phyloP scores from a whole-genome alignment of 2,329 filamentous ascomycete genomes.

The Myriosclerotinia duriaeana region DNA sequence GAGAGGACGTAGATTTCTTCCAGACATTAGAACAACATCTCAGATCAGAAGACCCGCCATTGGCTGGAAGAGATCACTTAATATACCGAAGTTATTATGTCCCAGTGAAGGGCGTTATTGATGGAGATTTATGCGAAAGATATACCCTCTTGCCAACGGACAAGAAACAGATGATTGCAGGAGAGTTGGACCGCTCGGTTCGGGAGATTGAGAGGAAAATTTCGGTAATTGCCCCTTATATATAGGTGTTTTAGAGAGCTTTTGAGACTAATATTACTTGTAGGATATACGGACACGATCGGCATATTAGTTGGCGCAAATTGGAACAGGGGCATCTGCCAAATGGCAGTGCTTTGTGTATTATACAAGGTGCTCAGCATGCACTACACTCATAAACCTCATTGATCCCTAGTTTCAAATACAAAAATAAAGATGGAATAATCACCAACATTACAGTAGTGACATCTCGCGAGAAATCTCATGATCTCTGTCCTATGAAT shows the following conservation, averaged over 20 bases:
- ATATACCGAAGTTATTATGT: slow-evolving; percentile 96
- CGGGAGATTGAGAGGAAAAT: slow-evolving; percentile 96
- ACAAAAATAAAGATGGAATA: slow-evolving; percentile 6
- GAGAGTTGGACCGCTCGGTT: slow-evolving; percentile 85
- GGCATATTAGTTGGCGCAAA: slow-evolving; percentile 45
- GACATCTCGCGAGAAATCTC: background rate
- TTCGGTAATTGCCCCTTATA: slow-evolving; percentile 51
- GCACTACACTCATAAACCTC: background rate
- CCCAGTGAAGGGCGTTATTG: slow-evolving; percentile 93
- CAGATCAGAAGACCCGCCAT: slow-evolving; percentile 78
- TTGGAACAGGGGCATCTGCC: slow-evolving; percentile 42
- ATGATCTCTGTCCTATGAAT: slow-evolving; percentile 38
- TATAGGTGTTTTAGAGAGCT: background rate
- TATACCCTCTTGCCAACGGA: slow-evolving; percentile 81
- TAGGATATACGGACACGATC: slow-evolving; percentile 58
- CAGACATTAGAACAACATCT: slow-evolving; percentile 88
- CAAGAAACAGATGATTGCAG: slow-evolving; percentile 93
- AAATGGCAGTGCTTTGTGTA: slow-evolving; percentile 64
- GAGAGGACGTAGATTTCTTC: slow-evolving; percentile 97
- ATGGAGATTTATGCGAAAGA: slow-evolving; percentile 93
- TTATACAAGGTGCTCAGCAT: slow-evolving; percentile 53
- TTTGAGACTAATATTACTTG: slow-evolving; percentile 29
- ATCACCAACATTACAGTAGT: background rate
- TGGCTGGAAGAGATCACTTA: slow-evolving; percentile 90
- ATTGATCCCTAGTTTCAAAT: slow-evolving; percentile 4